Evolutionary conservation across 1,139 yeast species (phyloP).

Genomic region (Scheffersomyces lignicola): DNA sequence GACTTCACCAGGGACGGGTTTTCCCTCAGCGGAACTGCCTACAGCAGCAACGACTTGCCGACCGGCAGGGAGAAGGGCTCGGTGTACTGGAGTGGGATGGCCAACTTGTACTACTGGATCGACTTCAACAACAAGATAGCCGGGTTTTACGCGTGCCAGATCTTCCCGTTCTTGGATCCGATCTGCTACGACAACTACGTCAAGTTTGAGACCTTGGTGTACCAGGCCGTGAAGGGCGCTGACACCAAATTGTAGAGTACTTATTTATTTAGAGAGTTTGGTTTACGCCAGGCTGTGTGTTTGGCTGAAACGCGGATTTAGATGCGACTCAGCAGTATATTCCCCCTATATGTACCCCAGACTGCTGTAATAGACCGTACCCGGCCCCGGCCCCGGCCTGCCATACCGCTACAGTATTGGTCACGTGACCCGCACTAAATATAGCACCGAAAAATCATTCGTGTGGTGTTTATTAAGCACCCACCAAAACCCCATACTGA

Average conservation of each 20-base stretch:
- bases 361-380: too few relatives aligned
- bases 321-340: too few relatives aligned
- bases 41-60: slow-evolving; percentile 44
- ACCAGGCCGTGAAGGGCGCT: slow-evolving; percentile 14
- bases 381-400: too few relatives aligned
- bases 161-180: slow-evolving; percentile 31
- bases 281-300: too few relatives aligned
- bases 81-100: slow-evolving; percentile 48
- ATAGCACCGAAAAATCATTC: too few relatives aligned
- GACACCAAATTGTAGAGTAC: background rate
- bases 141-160: slow-evolving; percentile 44
- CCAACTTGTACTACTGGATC: slow-evolving; percentile 48
- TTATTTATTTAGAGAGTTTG: slow-evolving; percentile 1
- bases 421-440: too few relatives aligned
- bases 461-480: too few relatives aligned
- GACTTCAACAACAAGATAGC: slow-evolving; percentile 43
- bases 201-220: slow-evolving; percentile 19
- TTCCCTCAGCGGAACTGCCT: slow-evolving; percentile 71
- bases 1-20: slow-evolving; percentile 69
- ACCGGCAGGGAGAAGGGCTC: slow-evolving; percentile 44
- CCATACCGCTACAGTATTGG: too few relatives aligned
- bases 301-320: too few relatives aligned
- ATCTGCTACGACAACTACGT: slow-evolving; percentile 14
- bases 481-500: too few relatives aligned
- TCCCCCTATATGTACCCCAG: too few relatives aligned